Evolutionary conservation across 1,284 basidiomycete genomes (phyloP).

Genomic region (Lentinus polychrous): DNA sequence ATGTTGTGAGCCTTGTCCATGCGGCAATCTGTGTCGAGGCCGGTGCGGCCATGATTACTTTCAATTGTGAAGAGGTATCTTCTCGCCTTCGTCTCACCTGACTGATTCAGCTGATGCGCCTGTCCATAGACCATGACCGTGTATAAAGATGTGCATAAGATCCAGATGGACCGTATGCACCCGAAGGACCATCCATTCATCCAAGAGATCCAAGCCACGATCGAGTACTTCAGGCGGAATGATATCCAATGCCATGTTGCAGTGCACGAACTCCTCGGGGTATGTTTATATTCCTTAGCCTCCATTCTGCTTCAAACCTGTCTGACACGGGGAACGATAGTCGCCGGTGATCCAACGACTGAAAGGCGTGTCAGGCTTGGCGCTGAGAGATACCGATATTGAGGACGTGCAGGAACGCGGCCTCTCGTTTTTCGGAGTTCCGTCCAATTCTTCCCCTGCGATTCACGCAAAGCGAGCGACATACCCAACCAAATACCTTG

Average conservation of each 20-base stretch:
- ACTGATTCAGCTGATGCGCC: background rate
- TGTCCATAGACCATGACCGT: background rate
- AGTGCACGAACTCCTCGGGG: too few relatives aligned
- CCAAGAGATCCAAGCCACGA: constrained; percentile 40
- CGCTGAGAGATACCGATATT: background rate
- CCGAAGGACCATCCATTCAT: constrained; percentile 28
- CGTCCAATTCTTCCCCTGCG: background rate
- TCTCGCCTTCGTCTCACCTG: background rate
- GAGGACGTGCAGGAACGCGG: background rate
- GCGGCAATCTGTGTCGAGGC: constrained; percentile 47
- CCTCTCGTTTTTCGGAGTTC: background rate
- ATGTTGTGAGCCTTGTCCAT: constrained; percentile 46
- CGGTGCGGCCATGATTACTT: constrained; percentile 38
- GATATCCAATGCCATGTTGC: constrained; percentile 17
- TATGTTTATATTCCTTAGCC: too few relatives aligned
- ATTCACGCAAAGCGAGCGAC: background rate
- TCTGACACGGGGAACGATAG: background rate
- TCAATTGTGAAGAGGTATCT: constrained; percentile 44
- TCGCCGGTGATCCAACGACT: background rate
- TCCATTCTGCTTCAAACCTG: too few relatives aligned
- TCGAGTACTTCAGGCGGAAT: constrained; percentile 38
- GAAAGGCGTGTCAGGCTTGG: background rate
- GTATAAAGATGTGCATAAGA: background rate
- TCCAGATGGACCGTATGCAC: background rate
- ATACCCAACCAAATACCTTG: background rate